A percentile compares a stretch with the other conserved stretches of the same genome.
These are phyloP conservation scores for Nannochloris sp. DNA, from an alignment of 139 green algal species.

Conservation along the genomic window DNA sequence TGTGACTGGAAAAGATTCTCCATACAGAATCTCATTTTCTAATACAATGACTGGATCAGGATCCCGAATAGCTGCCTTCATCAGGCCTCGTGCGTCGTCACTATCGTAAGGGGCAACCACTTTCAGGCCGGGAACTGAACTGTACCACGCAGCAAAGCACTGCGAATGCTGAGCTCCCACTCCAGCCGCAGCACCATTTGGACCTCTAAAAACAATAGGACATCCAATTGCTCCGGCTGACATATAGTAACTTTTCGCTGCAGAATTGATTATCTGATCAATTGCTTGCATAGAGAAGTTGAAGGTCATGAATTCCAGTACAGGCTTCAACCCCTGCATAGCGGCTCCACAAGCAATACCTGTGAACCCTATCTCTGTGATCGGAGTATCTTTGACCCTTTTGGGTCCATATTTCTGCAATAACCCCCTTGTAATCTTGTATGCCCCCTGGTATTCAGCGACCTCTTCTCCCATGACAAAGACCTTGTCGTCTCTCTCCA, in stretches of 20 bases:
- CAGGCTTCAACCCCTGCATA: slow-evolving; percentile 79
- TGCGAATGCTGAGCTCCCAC: slow-evolving; percentile 97
- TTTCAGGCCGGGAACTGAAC: slow-evolving; percentile 88
- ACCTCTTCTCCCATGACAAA: slow-evolving; percentile 98
- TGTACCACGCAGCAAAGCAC: slow-evolving; percentile 97
- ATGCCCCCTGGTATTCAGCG: slow-evolving; percentile 93
- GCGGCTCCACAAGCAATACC: slow-evolving; percentile 90
- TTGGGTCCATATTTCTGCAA: slow-evolving; percentile 92
- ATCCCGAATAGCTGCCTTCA: slow-evolving; percentile 96
- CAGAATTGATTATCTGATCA: slow-evolving; percentile 98
- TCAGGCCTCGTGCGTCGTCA: slow-evolving; percentile 86
- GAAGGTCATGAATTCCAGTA: slow-evolving; percentile 99
- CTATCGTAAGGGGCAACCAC: slow-evolving; percentile 91
- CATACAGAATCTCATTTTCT: slow-evolving; percentile 98
- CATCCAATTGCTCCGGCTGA: slow-evolving; percentile 84
- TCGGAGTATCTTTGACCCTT: slow-evolving; percentile 93
- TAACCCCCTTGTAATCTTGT: slow-evolving; percentile 95
- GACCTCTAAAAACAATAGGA: slow-evolving; percentile 95
- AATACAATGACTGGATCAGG: slow-evolving; percentile 95
- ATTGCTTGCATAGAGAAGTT: slow-evolving; percentile 99
- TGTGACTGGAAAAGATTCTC: slow-evolving; percentile 67
- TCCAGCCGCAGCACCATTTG: slow-evolving; percentile 93
- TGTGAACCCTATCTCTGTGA: slow-evolving; percentile 98
- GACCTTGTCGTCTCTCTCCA: slow-evolving; percentile 80
- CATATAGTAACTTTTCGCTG: slow-evolving; percentile 99